These are phyloP conservation scores for Tuber calosporum DNA, from an alignment of 495 filamentous ascomycete genomes.

Conservation along the genomic window DNA sequence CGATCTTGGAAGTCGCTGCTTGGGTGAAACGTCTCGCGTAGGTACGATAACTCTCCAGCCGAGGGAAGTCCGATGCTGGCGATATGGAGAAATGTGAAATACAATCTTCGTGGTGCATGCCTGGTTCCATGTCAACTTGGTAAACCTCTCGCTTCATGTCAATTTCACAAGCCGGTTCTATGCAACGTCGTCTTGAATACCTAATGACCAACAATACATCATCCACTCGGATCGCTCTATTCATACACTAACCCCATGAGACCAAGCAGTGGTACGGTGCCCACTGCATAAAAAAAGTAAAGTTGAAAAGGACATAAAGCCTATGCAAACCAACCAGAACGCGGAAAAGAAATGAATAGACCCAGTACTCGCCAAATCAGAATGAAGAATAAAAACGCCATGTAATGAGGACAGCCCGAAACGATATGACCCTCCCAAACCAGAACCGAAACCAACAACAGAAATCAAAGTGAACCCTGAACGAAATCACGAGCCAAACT, in stretches of 20 bases:
- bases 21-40: background rate
- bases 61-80: background rate
- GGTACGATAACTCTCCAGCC: background rate
- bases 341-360: conserved; percentile 26
- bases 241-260: background rate
- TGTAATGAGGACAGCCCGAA: conserved; percentile 24
- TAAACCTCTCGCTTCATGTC: background rate
- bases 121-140: background rate
- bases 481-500: conserved; percentile 44
- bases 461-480: background rate
- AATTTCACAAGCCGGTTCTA: background rate
- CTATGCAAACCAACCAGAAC: conserved; percentile 11
- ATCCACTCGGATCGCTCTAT: background rate
- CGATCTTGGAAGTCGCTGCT: background rate
- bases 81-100: background rate
- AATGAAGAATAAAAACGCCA: conserved; percentile 29
- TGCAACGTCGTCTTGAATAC: background rate
- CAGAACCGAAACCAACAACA: conserved; percentile 5
- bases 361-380: conserved; percentile 30
- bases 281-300: conserved; percentile 16
- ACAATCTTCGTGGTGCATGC: background rate
- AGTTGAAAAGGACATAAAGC: conserved; percentile 19
- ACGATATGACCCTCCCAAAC: conserved; percentile 15
- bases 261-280: background rate
- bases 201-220: background rate